phyloP scores from a whole-genome alignment of 257 asterid genomes.

The Forsythia viridissima region DNA sequence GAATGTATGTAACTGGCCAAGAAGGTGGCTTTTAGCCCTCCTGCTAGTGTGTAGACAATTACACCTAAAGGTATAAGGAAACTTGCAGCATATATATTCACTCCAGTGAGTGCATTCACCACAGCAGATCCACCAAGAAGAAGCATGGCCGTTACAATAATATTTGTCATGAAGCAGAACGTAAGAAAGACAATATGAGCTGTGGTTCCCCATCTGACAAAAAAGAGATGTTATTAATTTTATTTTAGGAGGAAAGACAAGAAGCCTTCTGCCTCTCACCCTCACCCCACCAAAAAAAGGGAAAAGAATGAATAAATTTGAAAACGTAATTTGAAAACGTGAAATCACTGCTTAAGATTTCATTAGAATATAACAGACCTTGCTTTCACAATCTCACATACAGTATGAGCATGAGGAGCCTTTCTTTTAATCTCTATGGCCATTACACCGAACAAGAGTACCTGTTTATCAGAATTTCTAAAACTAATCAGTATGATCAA shows the following conservation, averaged over 20 bases:
- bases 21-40: constrained; percentile 94
- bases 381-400: constrained; percentile 88
- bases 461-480: constrained; percentile 37
- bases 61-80: constrained; percentile 93
- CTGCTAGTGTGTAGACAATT: constrained; percentile 78
- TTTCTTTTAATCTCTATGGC: constrained; percentile 94
- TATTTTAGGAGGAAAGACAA: neutral
- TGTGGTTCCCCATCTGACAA: constrained; percentile 84
- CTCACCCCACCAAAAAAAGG: too few species aligned
- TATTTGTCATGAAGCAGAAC: constrained; percentile 89
- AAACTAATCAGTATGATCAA: constrained; percentile 8
- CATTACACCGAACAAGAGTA: constrained; percentile 84
- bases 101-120: constrained; percentile 89
- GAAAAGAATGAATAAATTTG: too few species aligned
- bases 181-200: constrained; percentile 82
- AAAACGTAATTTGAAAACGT: neutral
- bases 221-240: neutral
- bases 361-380: constrained; percentile 41
- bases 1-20: constrained; percentile 94
- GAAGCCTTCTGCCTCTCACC: too few species aligned
- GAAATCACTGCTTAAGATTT: neutral
- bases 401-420: constrained; percentile 92
- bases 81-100: constrained; percentile 88
- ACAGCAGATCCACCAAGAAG: constrained; percentile 97
- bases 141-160: constrained; percentile 92